Percentiles rank a stretch among this genome's conserved stretches.
Conservation (phyloP, 169 alveolate genomes). For the Ophryocystis elektroscirrha region DNA sequence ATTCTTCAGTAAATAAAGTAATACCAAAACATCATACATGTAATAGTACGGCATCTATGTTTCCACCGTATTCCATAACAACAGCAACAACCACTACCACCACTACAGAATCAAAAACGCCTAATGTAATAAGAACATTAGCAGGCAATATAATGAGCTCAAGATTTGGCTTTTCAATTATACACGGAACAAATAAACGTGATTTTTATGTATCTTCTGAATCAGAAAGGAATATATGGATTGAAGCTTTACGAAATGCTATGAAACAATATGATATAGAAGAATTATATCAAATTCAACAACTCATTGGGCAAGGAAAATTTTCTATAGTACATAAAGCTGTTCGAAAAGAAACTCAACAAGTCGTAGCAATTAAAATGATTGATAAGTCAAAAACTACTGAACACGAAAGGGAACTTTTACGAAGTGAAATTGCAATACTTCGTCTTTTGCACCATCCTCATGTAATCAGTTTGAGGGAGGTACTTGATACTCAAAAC, state of each 20-base stretch:
- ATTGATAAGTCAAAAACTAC: constrained; percentile 45
- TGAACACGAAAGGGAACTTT: constrained; percentile 45
- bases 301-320: constrained; percentile 46
- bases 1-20: too few species aligned
- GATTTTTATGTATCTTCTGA: constrained; percentile 34
- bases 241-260: constrained; percentile 44
- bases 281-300: constrained; percentile 29
- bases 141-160: neutral
- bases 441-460: constrained; percentile 48
- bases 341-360: constrained; percentile 33
- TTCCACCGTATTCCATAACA: too few species aligned
- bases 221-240: constrained; percentile 41
- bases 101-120: too few species aligned
- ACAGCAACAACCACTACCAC: too few species aligned
- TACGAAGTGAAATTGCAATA: constrained; percentile 56
- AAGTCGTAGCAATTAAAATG: constrained; percentile 50
- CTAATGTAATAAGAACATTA: neutral
- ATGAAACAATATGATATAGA: constrained; percentile 45
- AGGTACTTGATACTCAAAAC: constrained; percentile 46
- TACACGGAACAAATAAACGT: constrained; percentile 39
- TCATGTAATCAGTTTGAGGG: constrained; percentile 54
- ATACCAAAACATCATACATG: too few species aligned
- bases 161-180: constrained; percentile 29
- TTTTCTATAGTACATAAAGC: constrained; percentile 54
- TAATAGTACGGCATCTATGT: too few species aligned